A percentile compares a stretch with the other conserved stretches of the same genome.
phyloP scores from a whole-genome alignment of 495 filamentous ascomycete species.

The Aspergillus olivimuriae region DNA sequence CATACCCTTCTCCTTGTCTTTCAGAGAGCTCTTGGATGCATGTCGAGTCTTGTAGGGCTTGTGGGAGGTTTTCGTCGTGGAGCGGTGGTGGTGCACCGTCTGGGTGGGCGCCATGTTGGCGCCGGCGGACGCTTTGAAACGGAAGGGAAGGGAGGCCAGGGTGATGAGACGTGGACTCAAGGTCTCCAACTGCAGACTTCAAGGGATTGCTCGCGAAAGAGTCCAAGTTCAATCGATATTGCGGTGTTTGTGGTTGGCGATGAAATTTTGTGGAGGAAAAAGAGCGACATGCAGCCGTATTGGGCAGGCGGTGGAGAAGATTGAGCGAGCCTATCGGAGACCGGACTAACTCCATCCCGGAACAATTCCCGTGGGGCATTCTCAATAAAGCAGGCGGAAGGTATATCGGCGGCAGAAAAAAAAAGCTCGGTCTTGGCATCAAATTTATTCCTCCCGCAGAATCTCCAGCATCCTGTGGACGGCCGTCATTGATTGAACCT shows the following conservation, averaged over 20 bases:
- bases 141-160: constrained; percentile 66
- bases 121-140: constrained; percentile 78
- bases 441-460: constrained; percentile 18
- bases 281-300: not conserved
- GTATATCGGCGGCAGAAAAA: not conserved
- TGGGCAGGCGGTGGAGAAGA: not conserved
- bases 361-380: constrained; percentile 1
- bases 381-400: constrained; percentile 2
- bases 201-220: too few species aligned
- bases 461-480: not conserved
- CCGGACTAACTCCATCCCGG: too few species aligned
- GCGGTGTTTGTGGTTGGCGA: too few species aligned
- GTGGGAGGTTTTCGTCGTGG: constrained; percentile 76
- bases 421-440: constrained; percentile 24
- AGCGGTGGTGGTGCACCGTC: constrained; percentile 75
- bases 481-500: too few species aligned
- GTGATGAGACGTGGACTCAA: too few species aligned
- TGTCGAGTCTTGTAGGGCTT: constrained; percentile 90
- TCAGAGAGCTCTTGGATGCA: constrained; percentile 78
- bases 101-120: constrained; percentile 45
- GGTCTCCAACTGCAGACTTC: too few species aligned
- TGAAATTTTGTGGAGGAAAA: not conserved
- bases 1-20: constrained; percentile 75
- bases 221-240: too few species aligned
- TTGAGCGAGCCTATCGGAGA: not conserved